A percentile compares a stretch with the other conserved stretches of the same genome.
Evolutionary conservation across 2,329 filamentous ascomycete species (phyloP).

Genomic region (Arthrobotrys pseudoclavata): DNA sequence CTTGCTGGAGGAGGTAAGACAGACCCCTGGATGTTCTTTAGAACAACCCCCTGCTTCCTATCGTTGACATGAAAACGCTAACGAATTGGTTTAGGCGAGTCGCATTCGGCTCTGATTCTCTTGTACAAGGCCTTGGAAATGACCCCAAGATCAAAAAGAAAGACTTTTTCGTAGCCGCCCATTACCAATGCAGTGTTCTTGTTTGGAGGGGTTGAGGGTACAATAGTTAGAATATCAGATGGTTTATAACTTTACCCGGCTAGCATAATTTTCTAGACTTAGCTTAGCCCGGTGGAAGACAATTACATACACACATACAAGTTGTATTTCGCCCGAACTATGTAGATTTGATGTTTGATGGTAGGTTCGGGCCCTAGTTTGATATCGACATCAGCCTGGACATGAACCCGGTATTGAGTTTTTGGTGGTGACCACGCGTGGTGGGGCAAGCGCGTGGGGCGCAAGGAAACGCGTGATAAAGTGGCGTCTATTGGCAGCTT

Average conservation of each 20-base stretch:
- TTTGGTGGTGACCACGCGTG: conserved; percentile 28
- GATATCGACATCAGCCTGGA: too few relatives aligned
- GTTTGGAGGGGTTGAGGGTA: too few relatives aligned
- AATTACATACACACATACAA: too few relatives aligned
- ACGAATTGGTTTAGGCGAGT: conserved; percentile 71
- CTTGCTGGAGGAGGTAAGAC: conserved; percentile 82
- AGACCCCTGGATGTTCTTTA: too few relatives aligned
- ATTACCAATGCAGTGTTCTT: not conserved
- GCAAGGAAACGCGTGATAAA: conserved; percentile 15
- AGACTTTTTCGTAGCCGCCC: not conserved
- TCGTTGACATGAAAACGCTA: not conserved
- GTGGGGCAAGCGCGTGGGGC: conserved; percentile 10
- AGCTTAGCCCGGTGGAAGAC: too few relatives aligned
- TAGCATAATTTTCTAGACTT: too few relatives aligned
- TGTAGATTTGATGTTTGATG: too few relatives aligned
- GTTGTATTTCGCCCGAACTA: too few relatives aligned
- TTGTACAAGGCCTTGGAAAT: conserved; percentile 78
- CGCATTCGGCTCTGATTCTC: conserved; percentile 84
- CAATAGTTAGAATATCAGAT: not conserved
- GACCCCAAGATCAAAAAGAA: conserved; percentile 38
- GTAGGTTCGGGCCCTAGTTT: too few relatives aligned
- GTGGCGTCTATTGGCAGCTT: not conserved
- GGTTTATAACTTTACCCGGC: not conserved
- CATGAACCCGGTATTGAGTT: too few relatives aligned
- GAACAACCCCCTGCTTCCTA: too few relatives aligned